Evolutionary conservation across 2,329 filamentous ascomycete species (phyloP), one percentile per base, ranked within the genome.

Genomic region (Kalaharituber pfeilii): DNA sequence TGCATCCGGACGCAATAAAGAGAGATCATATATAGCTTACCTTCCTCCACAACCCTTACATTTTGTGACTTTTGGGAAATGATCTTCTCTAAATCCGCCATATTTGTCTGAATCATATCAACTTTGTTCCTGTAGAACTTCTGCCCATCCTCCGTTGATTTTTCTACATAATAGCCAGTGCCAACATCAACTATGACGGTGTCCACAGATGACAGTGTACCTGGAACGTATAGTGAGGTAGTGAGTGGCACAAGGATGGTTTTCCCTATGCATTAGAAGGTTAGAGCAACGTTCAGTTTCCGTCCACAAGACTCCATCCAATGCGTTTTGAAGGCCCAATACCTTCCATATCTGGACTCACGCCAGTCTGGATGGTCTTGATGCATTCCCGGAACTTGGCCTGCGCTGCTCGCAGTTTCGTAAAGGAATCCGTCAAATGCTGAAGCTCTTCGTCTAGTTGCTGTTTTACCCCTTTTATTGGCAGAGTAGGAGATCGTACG

Each of bases 381-480:
- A 94, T 76, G 65, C 91, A 98, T 66, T 96, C 89, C 54, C 79
- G 78, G 72, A 98, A 98, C 68, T 93, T 94, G 53, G 79, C 76
- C 68, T 96, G 91, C 2, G 91, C 91, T 52, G 82, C 81, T 60
- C 88, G 85, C 1, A 98, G 79, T 67, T 94, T 91, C 51, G 83
- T 76, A 72, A 94, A 94, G 8, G 91, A 96, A 55, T 74, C 78
- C 1, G 86, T 93, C 62, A 98, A 79, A 72, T 96, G 89, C 67
- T 94, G 86, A 61, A 98, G 82, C 71, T 98, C 91, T 65, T 91
- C 82, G 68, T 94, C 89, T 62, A 98, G 82, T 69, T 95, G 89
- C 69, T 91, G 87, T 75, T 98, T 95, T 62, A 98, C 82, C 64
- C 86, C 80, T 50, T 20, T 50, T 29, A 15, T 9, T 9, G n/a